Percentiles rank a stretch among this genome's conserved stretches.
Evolutionary conservation across 192 early-diverging fungal species (phyloP).

Genomic region (Lobosporangium transversale): DNA sequence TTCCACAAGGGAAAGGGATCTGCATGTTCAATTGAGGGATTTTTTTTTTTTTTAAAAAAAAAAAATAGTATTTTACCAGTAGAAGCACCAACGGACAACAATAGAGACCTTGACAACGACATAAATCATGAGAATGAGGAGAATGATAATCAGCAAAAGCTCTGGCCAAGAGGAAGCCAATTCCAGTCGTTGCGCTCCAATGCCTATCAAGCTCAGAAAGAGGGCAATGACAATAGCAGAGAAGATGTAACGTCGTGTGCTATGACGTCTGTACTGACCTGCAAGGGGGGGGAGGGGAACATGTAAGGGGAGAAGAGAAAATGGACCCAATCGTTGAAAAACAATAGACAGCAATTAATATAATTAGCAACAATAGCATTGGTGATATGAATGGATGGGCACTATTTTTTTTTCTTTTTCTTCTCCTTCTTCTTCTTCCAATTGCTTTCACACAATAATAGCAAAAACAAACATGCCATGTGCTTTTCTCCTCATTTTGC

Average conservation of each 20-base stretch:
- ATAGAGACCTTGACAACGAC: conserved; percentile 51
- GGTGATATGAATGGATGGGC: too few relatives aligned
- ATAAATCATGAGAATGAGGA: conserved; percentile 41
- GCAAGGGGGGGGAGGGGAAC: too few relatives aligned
- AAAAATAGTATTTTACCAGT: conserved; percentile 29
- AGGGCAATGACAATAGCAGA: conserved; percentile 31
- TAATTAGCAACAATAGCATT: not conserved
- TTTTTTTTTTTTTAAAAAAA: too few relatives aligned
- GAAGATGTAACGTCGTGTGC: conserved; percentile 39
- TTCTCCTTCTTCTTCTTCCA: too few relatives aligned
- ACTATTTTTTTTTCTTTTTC: too few relatives aligned
- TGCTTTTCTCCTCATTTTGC: conserved; percentile 37
- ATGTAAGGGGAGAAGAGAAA: not conserved
- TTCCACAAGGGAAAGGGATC: not conserved
- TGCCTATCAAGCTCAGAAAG: conserved; percentile 41
- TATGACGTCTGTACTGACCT: conserved; percentile 40
- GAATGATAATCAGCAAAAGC: conserved; percentile 19
- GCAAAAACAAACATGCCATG: too few relatives aligned
- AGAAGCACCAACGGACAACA: conserved; percentile 55
- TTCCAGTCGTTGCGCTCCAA: conserved; percentile 46
- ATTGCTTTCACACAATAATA: too few relatives aligned
- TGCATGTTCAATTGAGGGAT: too few relatives aligned
- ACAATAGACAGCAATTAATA: not conserved
- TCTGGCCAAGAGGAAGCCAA: conserved; percentile 35
- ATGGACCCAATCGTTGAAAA: not conserved